These are phyloP conservation scores for Tympanopsis confertula DNA, from an alignment of 2,329 filamentous ascomycete species.

Conservation along the genomic window DNA sequence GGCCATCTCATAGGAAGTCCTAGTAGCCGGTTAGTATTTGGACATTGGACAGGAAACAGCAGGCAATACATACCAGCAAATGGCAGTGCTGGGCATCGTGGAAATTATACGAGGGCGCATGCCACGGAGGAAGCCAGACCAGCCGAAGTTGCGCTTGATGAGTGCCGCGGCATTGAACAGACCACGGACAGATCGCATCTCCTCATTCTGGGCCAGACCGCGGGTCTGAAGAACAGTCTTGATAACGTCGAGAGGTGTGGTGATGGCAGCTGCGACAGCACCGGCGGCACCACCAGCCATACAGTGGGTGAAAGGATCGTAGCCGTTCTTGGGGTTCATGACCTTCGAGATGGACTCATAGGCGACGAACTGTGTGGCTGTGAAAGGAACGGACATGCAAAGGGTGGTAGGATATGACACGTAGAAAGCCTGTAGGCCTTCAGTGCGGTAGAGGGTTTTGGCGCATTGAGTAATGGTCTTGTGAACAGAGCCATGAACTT, in stretches of 20 bases:
- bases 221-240: constrained; percentile 59
- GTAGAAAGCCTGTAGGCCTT: constrained; percentile 58
- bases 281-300: constrained; percentile 56
- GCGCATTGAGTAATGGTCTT: constrained; percentile 49
- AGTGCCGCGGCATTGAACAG: constrained; percentile 50
- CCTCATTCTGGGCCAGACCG: constrained; percentile 45
- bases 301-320: constrained; percentile 59
- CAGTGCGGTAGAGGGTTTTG: constrained; percentile 44
- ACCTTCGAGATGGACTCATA: constrained; percentile 61
- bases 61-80: constrained; percentile 45
- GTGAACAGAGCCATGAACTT: constrained; percentile 56
- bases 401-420: constrained; percentile 63
- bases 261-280: constrained; percentile 54
- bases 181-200: constrained; percentile 45
- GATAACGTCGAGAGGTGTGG: constrained; percentile 59
- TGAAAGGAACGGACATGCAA: constrained; percentile 63
- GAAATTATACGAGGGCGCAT: constrained; percentile 57
- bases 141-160: constrained; percentile 53
- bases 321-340: constrained; percentile 48
- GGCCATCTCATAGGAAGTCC: constrained; percentile 57
- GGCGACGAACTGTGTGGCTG: constrained; percentile 57
- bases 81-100: constrained; percentile 60
- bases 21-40: constrained; percentile 10
- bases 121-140: constrained; percentile 52
- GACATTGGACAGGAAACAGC: background rate